A percentile compares a stretch with the other conserved stretches of the same genome.
Conservation (phyloP, 768 basidiomycete species). For the Saitozyma sp. region DNA sequence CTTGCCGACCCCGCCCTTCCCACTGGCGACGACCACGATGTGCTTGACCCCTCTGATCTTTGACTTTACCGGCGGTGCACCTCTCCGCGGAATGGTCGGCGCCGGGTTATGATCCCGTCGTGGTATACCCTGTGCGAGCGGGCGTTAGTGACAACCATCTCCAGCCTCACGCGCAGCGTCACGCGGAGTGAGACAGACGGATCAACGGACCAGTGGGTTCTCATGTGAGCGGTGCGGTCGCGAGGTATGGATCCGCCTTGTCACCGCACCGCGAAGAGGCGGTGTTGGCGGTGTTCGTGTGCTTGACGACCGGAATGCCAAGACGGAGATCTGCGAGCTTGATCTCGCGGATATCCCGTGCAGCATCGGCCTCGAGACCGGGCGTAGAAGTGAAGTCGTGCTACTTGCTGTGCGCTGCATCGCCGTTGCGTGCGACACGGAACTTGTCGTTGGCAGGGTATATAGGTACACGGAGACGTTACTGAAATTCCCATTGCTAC, state of each 20-base stretch:
- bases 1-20: slow-evolving; percentile 95
- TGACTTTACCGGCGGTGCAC: slow-evolving; percentile 52
- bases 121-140: slow-evolving; percentile 54
- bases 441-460: too few species aligned
- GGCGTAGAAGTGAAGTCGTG: too few species aligned
- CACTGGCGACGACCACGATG: slow-evolving; percentile 81
- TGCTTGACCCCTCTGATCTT: slow-evolving; percentile 66
- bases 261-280: not conserved
- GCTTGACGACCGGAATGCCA: too few species aligned
- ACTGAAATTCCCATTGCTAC: too few species aligned
- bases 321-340: too few species aligned
- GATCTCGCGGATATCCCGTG: too few species aligned
- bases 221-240: slow-evolving; percentile 34
- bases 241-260: slow-evolving; percentile 12
- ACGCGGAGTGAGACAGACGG: not conserved
- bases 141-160: not conserved
- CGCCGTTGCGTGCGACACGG: too few species aligned
- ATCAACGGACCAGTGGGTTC: slow-evolving; percentile 47
- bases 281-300: not conserved
- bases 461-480: too few species aligned
- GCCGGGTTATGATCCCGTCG: slow-evolving; percentile 48
- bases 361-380: too few species aligned
- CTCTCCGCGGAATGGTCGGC: slow-evolving; percentile 56
- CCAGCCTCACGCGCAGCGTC: not conserved
- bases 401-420: too few species aligned